phyloP scores from a whole-genome alignment of 2,329 filamentous ascomycete genomes.

The Scleromitrula shiraiana region DNA sequence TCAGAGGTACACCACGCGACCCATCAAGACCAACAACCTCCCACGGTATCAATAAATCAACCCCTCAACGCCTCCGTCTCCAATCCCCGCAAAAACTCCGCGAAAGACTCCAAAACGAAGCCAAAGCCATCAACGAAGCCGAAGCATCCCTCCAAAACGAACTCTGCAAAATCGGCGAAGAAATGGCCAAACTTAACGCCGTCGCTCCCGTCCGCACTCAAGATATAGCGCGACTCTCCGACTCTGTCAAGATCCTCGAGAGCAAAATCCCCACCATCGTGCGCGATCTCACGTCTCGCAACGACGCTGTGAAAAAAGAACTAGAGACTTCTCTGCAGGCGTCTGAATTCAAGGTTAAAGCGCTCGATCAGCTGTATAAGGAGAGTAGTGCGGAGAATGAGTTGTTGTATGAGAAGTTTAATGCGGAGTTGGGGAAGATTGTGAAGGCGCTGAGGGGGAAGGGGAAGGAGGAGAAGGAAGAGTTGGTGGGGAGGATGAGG shows the following conservation, averaged over 20 bases:
- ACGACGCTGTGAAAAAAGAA: conserved; percentile 59
- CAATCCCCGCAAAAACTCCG: conserved; percentile 69
- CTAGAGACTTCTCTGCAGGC: conserved; percentile 64
- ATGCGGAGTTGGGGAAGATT: conserved; percentile 80
- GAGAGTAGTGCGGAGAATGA: conserved; percentile 88
- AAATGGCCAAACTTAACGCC: conserved; percentile 56
- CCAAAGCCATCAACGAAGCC: conserved; percentile 61
- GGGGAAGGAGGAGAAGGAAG: conserved; percentile 69
- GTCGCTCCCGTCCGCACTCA: conserved; percentile 28
- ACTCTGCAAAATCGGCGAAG: conserved; percentile 70
- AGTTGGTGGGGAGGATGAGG: conserved; percentile 62
- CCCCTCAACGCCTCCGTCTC: conserved; percentile 47
- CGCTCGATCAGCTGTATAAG: conserved; percentile 81
- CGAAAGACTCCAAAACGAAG: conserved; percentile 78
- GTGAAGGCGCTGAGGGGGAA: conserved; percentile 63
- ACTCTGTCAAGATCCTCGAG: conserved; percentile 59
- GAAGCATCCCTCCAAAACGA: conserved; percentile 67
- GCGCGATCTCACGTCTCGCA: conserved; percentile 50
- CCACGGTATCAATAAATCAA: conserved; percentile 16
- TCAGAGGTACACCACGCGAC: conserved; percentile 18
- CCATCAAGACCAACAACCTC: conserved; percentile 19
- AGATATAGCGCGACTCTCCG: conserved; percentile 37
- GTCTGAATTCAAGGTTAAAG: conserved; percentile 69
- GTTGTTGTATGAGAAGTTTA: conserved; percentile 84
- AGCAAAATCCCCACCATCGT: conserved; percentile 53